These are phyloP conservation scores for Eleusine indica DNA, from an alignment of 176 grass and related monocot genomes.

Conservation along the genomic window DNA sequence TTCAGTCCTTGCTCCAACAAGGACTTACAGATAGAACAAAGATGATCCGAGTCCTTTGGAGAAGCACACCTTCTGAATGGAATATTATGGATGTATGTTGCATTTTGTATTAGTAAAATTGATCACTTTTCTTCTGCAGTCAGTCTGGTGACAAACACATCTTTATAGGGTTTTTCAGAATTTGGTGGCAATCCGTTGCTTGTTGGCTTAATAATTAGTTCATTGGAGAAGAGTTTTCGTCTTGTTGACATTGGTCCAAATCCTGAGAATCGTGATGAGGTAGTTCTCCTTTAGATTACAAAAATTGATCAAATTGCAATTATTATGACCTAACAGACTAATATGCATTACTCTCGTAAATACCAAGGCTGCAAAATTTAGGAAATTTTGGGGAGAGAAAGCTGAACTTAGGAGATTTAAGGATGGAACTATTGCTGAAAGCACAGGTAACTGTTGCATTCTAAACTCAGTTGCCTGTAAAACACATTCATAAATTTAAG, in stretches of 20 bases:
- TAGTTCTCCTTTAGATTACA: slow-evolving; percentile 31
- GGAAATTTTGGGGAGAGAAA: slow-evolving; percentile 94
- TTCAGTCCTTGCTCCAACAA: slow-evolving; percentile 69
- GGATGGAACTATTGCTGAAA: slow-evolving; percentile 95
- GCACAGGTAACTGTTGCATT: slow-evolving; percentile 71
- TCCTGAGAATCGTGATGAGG: slow-evolving; percentile 79
- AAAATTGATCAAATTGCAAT: slow-evolving; percentile 7
- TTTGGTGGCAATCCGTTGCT: slow-evolving; percentile 71
- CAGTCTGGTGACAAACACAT: slow-evolving; percentile 34
- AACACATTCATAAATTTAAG: slow-evolving; percentile 19
- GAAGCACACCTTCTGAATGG: slow-evolving; percentile 90
- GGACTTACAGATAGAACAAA: slow-evolving; percentile 93
- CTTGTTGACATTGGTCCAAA: slow-evolving; percentile 87
- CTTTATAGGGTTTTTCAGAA: slow-evolving; percentile 80
- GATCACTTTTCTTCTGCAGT: slow-evolving; percentile 7
- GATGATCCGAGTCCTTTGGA: slow-evolving; percentile 78
- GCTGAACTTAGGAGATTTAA: slow-evolving; percentile 96
- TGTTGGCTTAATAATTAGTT: slow-evolving; percentile 68
- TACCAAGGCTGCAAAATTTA: slow-evolving; percentile 69
- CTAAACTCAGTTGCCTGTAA: slow-evolving; percentile 28
- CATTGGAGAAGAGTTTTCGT: slow-evolving; percentile 72
- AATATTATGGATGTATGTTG: slow-evolving; percentile 78
- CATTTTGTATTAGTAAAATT: slow-evolving; percentile 9
- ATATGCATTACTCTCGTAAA: slow-evolving; percentile 39
- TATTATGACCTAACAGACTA: slow-evolving; percentile 5